Conservation (phyloP, 2,329 filamentous ascomycete genomes). For the Penicillium sp. region DNA sequence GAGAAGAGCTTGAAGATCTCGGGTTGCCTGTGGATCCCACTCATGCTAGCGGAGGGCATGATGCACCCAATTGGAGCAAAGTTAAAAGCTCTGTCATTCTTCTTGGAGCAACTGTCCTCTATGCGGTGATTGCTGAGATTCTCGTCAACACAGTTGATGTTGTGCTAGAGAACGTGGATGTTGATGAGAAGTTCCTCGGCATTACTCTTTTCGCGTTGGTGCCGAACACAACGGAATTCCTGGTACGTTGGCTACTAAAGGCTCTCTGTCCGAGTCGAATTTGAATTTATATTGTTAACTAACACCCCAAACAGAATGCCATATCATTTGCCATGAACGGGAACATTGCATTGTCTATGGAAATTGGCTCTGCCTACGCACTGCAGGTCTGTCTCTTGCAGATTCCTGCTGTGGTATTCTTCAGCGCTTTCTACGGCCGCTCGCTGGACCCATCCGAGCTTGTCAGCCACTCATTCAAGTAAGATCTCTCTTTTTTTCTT, state of each 20-base stretch:
- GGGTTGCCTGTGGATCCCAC: slow-evolving; percentile 34
- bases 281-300: slow-evolving; percentile 5
- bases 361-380: slow-evolving; percentile 94
- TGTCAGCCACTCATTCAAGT: slow-evolving; percentile 47
- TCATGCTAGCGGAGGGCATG: slow-evolving; percentile 62
- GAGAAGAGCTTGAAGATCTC: slow-evolving; percentile 42
- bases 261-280: neutral
- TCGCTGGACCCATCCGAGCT: slow-evolving; percentile 49
- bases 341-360: slow-evolving; percentile 97
- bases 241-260: slow-evolving; percentile 51
- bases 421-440: slow-evolving; percentile 65
- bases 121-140: slow-evolving; percentile 95
- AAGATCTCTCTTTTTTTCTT: slow-evolving; percentile 19
- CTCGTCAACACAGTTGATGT: slow-evolving; percentile 93
- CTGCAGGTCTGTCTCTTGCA: slow-evolving; percentile 92
- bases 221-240: slow-evolving; percentile 93
- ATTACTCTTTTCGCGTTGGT: slow-evolving; percentile 95
- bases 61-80: slow-evolving; percentile 97
- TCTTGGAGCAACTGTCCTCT: slow-evolving; percentile 77
- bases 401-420: slow-evolving; percentile 84
- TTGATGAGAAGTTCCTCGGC: slow-evolving; percentile 94
- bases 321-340: slow-evolving; percentile 99
- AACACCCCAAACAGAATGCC: slow-evolving; percentile 60
- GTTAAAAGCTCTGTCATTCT: slow-evolving; percentile 83
- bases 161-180: slow-evolving; percentile 79